These are phyloP conservation scores for Beauveria rudraprayagi DNA, from an alignment of 2,329 filamentous ascomycete species.

Conservation along the genomic window DNA sequence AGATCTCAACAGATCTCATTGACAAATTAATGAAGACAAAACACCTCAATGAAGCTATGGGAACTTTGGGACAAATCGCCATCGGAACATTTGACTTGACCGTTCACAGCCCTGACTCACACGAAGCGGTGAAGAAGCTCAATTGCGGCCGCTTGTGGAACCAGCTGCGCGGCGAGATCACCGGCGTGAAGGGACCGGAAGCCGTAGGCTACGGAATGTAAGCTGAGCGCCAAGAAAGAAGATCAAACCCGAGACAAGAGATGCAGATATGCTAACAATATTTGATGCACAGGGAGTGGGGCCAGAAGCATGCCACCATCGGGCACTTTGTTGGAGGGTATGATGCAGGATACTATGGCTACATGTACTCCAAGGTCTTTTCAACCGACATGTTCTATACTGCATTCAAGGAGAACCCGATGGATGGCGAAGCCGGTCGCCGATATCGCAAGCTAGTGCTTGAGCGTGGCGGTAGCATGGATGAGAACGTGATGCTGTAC, in stretches of 20 bases:
- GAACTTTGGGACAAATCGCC: slow-evolving; percentile 70
- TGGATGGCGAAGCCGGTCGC: slow-evolving; percentile 66
- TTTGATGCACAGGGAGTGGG: slow-evolving; percentile 48
- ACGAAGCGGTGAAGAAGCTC: slow-evolving; percentile 58
- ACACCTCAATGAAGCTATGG: slow-evolving; percentile 72
- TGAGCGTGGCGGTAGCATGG: slow-evolving; percentile 67
- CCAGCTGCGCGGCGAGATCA: slow-evolving; percentile 61
- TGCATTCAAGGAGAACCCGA: slow-evolving; percentile 69
- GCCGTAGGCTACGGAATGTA: slow-evolving; percentile 49
- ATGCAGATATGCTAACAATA: slow-evolving; percentile 20
- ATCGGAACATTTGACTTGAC: slow-evolving; percentile 82
- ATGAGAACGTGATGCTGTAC: slow-evolving; percentile 73
- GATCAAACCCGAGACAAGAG: neutral
- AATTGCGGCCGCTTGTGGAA: slow-evolving; percentile 65
- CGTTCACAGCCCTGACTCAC: slow-evolving; percentile 62
- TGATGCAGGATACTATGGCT: slow-evolving; percentile 77
- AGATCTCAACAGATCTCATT: slow-evolving; percentile 68
- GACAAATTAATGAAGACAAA: slow-evolving; percentile 67
- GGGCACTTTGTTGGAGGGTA: slow-evolving; percentile 79
- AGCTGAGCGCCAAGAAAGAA: slow-evolving; percentile 18
- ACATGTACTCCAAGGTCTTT: slow-evolving; percentile 69
- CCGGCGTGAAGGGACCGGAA: slow-evolving; percentile 67
- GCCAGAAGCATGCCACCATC: slow-evolving; percentile 71
- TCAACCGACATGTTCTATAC: slow-evolving; percentile 80
- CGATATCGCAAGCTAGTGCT: slow-evolving; percentile 72